Conservation (phyloP, 176 grass and related monocot species). For the Eremochloa ophiuroides region DNA sequence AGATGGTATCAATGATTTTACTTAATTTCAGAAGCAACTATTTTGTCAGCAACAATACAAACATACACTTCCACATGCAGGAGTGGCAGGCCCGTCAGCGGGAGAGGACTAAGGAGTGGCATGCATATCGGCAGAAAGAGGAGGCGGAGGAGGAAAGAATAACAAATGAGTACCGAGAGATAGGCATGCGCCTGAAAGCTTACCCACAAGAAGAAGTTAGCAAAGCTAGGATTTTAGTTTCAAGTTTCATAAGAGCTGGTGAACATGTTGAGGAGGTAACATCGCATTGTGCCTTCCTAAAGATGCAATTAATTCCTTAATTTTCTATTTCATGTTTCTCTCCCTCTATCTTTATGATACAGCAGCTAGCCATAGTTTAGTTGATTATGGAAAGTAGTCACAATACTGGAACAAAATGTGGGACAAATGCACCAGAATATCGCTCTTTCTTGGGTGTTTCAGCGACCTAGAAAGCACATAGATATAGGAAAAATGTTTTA, state of each 20-base stretch:
- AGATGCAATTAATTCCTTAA: neutral
- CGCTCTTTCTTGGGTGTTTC: neutral
- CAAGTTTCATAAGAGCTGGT: slow-evolving; percentile 77
- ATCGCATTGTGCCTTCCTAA: neutral
- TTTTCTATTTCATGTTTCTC: neutral
- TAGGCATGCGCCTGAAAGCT: slow-evolving; percentile 85
- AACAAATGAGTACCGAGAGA: slow-evolving; percentile 73
- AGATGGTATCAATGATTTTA: neutral
- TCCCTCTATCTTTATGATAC: neutral
- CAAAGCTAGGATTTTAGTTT: slow-evolving; percentile 86
- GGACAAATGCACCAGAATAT: neutral
- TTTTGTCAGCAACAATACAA: neutral
- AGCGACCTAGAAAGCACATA: neutral
- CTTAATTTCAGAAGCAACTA: neutral
- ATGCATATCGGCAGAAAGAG: slow-evolving; percentile 81
- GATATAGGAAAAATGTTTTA: neutral
- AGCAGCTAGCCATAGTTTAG: neutral
- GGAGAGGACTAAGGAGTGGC: slow-evolving; percentile 83
- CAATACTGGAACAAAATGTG: slow-evolving; percentile 4
- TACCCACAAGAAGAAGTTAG: slow-evolving; percentile 91
- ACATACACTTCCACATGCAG: slow-evolving; percentile 39
- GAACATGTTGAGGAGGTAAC: slow-evolving; percentile 85
- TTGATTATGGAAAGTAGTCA: neutral
- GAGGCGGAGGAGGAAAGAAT: slow-evolving; percentile 68
- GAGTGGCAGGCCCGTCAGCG: slow-evolving; percentile 77